Base-by-base conservation (phyloP, 441 rosid genomes). In the Euphorbia corollata region DNA sequence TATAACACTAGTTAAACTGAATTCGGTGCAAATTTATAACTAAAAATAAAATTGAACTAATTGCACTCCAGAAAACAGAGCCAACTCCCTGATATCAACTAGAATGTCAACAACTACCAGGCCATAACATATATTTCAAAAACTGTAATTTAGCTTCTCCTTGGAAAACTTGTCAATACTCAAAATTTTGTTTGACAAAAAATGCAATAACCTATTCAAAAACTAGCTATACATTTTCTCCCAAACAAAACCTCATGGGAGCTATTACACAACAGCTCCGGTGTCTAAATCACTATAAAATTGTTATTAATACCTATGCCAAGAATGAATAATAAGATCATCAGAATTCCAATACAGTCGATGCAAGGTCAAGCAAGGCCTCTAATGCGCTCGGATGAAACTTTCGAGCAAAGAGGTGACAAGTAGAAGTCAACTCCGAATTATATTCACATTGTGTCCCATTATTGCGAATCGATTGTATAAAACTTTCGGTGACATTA, bases 321-420 rank as follows among this genome's bases (percentile, higher is more conserved):
- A 39, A 0, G 38, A 20, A 20, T 54, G 30, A 69, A 5, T 12
- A 64, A n/a, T 51, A 53, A 1, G 3, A 38, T 12, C 9, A 47
- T 88, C 86, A 88, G 75, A 86, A 90, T 58, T 81, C 89, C 91
- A 92, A 67, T 59, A 86, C 82, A 0, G 78, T 80, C 7, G 85
- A 79, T 64, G 82, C 82, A 73, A 90, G 83, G 79, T 88, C 82
- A 68, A 92, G 89, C 73, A 92, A 79, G 0, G 92, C 85, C 70
- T 60, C 84, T 71, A 92, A 72, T 6, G 98, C 81, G 74, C 83
- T 84, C 5, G 88, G 87, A 72, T 84, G 86, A 73, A 92, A 92
- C 82, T 92, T 88, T 67, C 96, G 82, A 39, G 98, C 98, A 70
- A 92, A 92, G 64, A 92, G 96, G 73, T 83, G 76, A 71, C 97